Percentiles rank a stretch among this genome's conserved stretches.
Conservation (phyloP, 768 basidiomycete genomes). For the Suillus tomentosus region DNA sequence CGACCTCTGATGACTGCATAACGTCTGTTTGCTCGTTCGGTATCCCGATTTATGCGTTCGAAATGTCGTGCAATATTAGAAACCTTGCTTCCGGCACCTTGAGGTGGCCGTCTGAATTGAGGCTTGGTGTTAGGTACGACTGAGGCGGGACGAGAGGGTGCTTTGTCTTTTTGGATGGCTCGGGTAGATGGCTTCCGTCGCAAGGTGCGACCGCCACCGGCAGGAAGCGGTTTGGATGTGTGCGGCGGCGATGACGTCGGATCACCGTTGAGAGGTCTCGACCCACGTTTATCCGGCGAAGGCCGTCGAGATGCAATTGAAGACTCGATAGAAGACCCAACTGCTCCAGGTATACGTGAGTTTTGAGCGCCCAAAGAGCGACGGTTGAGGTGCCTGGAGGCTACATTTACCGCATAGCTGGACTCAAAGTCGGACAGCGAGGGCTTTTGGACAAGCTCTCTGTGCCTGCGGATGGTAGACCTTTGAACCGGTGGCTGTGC, state of each 20-base stretch:
- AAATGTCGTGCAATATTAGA: constrained; percentile 89
- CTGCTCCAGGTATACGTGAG: constrained; percentile 54
- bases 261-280: constrained; percentile 38
- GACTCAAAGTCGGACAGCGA: constrained; percentile 87
- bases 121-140: constrained; percentile 41
- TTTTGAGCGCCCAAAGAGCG: constrained; percentile 39
- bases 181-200: constrained; percentile 41
- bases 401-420: constrained; percentile 91
- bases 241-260: constrained; percentile 26
- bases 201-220: constrained; percentile 33
- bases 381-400: constrained; percentile 66
- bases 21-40: constrained; percentile 71
- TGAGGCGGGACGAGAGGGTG: constrained; percentile 44
- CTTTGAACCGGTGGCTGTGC: constrained; percentile 33
- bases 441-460: constrained; percentile 48
- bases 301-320: constrained; percentile 59
- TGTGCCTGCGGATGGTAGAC: constrained; percentile 48
- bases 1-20: constrained; percentile 87
- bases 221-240: constrained; percentile 28
- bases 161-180: constrained; percentile 37
- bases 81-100: constrained; percentile 66
- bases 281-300: constrained; percentile 72
- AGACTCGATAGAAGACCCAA: constrained; percentile 53
- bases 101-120: constrained; percentile 54
- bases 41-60: constrained; percentile 78